Evolutionary conservation across 1,284 basidiomycete genomes (phyloP).

Genomic region (Pseudozyma tsukubaensis): DNA sequence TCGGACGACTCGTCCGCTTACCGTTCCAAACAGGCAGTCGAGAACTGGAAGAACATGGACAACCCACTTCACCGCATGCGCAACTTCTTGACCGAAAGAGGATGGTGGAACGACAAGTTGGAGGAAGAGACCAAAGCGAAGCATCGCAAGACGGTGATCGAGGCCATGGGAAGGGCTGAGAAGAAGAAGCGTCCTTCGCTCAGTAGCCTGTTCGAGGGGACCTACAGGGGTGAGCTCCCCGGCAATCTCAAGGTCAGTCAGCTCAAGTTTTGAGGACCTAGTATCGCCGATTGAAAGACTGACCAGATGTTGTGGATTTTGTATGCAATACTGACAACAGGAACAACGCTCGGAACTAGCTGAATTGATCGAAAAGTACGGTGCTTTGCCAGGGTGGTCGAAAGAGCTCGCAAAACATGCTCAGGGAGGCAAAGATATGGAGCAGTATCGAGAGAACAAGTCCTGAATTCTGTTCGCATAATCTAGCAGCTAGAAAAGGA

Average conservation of each 20-base stretch:
- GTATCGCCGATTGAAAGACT: constrained; percentile 51
- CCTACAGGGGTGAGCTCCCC: constrained; percentile 73
- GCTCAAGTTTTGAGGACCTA: background rate
- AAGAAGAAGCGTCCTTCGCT: constrained; percentile 78
- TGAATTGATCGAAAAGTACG: constrained; percentile 83
- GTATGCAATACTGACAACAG: too few species aligned
- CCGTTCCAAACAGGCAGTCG: constrained; percentile 60
- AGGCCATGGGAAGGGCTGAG: constrained; percentile 82
- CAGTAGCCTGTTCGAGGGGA: constrained; percentile 84
- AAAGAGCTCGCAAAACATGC: constrained; percentile 83
- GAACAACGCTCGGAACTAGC: constrained; percentile 86
- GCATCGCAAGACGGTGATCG: constrained; percentile 80
- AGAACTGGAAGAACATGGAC: constrained; percentile 72
- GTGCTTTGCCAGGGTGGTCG: constrained; percentile 82
- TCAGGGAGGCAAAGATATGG: constrained; percentile 79
- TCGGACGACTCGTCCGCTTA: constrained; percentile 95
- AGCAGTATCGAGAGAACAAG: constrained; percentile 27
- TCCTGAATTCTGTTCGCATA: background rate
- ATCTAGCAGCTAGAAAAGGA: background rate
- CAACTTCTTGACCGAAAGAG: constrained; percentile 77
- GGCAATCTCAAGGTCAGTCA: constrained; percentile 72
- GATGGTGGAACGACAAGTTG: constrained; percentile 86
- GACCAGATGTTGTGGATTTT: too few species aligned
- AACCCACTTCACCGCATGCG: constrained; percentile 89
- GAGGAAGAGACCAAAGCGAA: constrained; percentile 80